A percentile compares a stretch with the other conserved stretches of the same genome.
phyloP scores from a whole-genome alignment of 2,329 filamentous ascomycete species.

The Hyphodiscus sp. region DNA sequence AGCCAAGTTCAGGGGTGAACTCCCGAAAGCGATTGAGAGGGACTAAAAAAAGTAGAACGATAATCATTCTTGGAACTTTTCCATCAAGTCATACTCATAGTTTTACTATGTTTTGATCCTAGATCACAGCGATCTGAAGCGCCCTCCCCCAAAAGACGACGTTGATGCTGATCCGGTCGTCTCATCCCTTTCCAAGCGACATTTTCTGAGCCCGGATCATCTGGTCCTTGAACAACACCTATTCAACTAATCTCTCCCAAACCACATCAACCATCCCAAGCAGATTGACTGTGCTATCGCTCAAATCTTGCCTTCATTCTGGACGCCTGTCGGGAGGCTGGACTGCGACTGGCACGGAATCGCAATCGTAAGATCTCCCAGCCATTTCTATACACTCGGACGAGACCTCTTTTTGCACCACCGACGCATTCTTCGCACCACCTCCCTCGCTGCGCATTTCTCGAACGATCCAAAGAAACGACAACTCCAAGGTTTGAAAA shows the following conservation, averaged over 20 bases:
- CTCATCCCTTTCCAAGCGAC: not conserved
- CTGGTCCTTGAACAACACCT: not conserved
- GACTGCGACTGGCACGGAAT: not conserved
- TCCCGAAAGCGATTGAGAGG: not conserved
- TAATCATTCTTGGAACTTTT: not conserved
- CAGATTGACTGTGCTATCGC: not conserved
- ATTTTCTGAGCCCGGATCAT: no score
- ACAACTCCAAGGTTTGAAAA: conserved; percentile 1
- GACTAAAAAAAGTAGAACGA: not conserved
- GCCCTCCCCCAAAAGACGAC: not conserved
- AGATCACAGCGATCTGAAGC: not conserved
- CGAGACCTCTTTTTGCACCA: not conserved
- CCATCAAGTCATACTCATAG: not conserved
- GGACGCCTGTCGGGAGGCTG: not conserved
- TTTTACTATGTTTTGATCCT: not conserved
- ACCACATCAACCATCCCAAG: not conserved
- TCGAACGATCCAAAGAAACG: conserved; percentile 2
- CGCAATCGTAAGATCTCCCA: conserved; percentile 3
- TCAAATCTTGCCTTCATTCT: not conserved
- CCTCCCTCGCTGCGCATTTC: not conserved
- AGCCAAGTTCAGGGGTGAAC: not conserved
- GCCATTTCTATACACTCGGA: conserved; percentile 4
- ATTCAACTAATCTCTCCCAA: not conserved
- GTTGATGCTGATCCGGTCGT: not conserved
- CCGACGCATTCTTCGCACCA: not conserved